These are phyloP conservation scores for Botrytis byssoidea DNA, from an alignment of 2,329 filamentous ascomycete species.

Conservation along the genomic window DNA sequence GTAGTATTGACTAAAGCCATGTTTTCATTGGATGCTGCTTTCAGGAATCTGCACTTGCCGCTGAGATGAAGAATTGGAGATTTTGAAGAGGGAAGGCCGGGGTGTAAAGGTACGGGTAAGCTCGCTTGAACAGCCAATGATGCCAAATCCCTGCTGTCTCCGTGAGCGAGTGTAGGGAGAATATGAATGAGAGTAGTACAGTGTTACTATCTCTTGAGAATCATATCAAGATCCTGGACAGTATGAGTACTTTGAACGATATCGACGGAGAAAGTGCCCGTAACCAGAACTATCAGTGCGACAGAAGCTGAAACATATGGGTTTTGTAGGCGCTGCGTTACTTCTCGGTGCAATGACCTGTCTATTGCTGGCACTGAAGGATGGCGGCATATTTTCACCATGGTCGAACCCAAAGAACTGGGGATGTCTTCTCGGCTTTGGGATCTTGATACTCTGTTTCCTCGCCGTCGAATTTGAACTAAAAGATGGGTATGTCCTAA, in stretches of 20 bases:
- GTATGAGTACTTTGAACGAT: too few relatives aligned
- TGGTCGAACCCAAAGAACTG: conserved; percentile 39
- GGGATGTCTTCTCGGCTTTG: conserved; percentile 35
- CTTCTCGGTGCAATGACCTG: conserved; percentile 42
- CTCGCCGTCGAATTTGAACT: conserved; percentile 5
- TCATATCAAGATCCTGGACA: not conserved
- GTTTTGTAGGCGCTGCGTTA: conserved; percentile 46
- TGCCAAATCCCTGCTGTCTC: not conserved
- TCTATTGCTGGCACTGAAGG: conserved; percentile 36
- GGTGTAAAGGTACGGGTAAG: not conserved
- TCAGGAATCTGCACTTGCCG: not conserved
- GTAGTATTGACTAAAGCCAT: not conserved
- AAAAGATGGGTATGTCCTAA: conserved; percentile 34
- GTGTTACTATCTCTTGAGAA: not conserved
- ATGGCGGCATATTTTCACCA: conserved; percentile 47
- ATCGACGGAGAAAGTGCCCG: too few relatives aligned
- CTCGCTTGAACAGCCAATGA: not conserved
- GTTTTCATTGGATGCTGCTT: not conserved
- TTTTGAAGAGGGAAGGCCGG: not conserved
- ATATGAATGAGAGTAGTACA: too few relatives aligned
- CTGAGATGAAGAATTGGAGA: not conserved
- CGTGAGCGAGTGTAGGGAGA: not conserved
- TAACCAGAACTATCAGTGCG: not conserved
- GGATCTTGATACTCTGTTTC: conserved; percentile 32
- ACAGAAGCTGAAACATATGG: conserved; percentile 47